Base-by-base conservation (phyloP, 345 rosid species). In the Acer saccharum region DNA sequence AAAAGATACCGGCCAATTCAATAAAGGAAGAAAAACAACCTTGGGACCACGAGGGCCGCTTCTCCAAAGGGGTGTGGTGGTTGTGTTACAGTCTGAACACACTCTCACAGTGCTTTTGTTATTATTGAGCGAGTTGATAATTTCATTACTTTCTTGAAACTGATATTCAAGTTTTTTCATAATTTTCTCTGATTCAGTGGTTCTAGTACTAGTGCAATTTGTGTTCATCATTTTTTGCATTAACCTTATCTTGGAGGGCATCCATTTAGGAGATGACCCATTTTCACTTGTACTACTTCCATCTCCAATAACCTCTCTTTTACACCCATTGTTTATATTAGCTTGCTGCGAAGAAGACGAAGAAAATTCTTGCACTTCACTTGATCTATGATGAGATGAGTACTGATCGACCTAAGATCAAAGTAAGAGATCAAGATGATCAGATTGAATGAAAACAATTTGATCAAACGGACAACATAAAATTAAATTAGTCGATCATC, bases 41-140 rank as follows among this genome's bases (percentile, higher is more conserved):
- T 90, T 90, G 67, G 94, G 92, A 44, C 94, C 92, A 13, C 80
- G 78, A 69, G 94, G 94, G 46, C 94, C 94, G 35, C 90, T 87
- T 81, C 94, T 84, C 94, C 94, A 90, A 60, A 90, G 91, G n/a
- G 94, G 94, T 41, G 94, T 90, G 2, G 87, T 83, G 18, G 89
- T 90, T 0, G 90, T 90, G 82, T 81, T 82, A 32, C 94, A 90
- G 55, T 88, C 92, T 10, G 89, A n/a, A 77, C 94, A 90, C 58
- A 82, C 87, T 75, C 89, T 87, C 17, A 79, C 68, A 58, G 74
- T 18, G 52, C 10, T 66, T 73, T 32, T 72, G 68, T 41, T 70
- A 70, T 25, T 68, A 64, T 17, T 52, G 65, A 64, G 21, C 4
- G 73, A 55, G 65, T 39, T 76, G 44, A 71, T 41, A 35, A 35